Conservation (phyloP, 2,329 filamentous ascomycete genomes). For the Corniculantispora saksenae region DNA sequence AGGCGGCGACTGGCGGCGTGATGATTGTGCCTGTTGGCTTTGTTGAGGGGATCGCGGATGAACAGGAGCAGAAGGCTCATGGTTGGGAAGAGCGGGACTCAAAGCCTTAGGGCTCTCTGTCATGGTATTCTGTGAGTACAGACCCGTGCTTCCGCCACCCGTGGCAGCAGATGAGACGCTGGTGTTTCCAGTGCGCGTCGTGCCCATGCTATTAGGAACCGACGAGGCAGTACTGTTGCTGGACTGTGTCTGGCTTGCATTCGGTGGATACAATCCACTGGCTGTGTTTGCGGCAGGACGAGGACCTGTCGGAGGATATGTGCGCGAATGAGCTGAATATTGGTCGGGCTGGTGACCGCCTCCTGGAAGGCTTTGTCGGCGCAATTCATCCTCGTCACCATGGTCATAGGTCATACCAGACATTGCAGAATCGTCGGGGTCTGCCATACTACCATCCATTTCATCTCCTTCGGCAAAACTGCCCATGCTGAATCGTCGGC, state of each 20-base stretch:
- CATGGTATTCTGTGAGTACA: conserved; percentile 73
- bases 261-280: conserved; percentile 63
- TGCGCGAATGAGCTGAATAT: conserved; percentile 65
- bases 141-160: conserved; percentile 50
- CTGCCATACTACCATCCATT: conserved; percentile 51
- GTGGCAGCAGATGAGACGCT: conserved; percentile 52
- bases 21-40: conserved; percentile 61
- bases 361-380: conserved; percentile 70
- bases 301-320: conserved; percentile 72
- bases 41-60: conserved; percentile 67
- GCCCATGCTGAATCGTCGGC: conserved; percentile 81
- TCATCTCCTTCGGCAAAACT: conserved; percentile 81
- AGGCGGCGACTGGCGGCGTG: conserved; percentile 56
- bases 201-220: conserved; percentile 42
- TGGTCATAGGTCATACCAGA: conserved; percentile 58
- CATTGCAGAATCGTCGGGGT: conserved; percentile 59
- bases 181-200: conserved; percentile 49
- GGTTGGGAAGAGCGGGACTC: conserved; percentile 60
- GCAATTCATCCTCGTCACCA: conserved; percentile 62
- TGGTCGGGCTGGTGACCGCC: conserved; percentile 49
- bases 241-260: conserved; percentile 42
- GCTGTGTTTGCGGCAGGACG: conserved; percentile 41
- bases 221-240: conserved; percentile 55
- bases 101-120: conserved; percentile 87
- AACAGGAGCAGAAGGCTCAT: conserved; percentile 52